Conservation (phyloP, 176 grass and related monocot species). For the Phyllostachys edulis region DNA sequence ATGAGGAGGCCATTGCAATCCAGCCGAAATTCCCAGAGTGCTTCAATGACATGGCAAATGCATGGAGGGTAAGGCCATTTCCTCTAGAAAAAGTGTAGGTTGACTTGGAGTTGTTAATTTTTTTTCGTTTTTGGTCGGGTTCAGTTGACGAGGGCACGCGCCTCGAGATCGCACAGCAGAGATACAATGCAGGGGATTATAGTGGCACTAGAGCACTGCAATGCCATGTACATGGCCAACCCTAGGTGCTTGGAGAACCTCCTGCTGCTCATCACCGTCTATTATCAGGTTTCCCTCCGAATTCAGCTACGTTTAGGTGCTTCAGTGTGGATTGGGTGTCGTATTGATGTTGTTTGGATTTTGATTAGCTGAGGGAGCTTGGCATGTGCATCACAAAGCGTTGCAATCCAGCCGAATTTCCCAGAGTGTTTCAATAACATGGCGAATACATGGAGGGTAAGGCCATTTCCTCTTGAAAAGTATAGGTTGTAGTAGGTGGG, state of each 20-base stretch:
- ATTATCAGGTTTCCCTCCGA: slow-evolving; percentile 45
- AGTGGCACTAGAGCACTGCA: slow-evolving; percentile 41
- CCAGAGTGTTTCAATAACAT: slow-evolving; percentile 76
- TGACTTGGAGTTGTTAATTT: not conserved
- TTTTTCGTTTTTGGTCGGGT: not conserved
- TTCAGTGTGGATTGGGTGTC: not conserved
- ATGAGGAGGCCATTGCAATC: slow-evolving; percentile 82
- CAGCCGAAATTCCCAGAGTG: no score
- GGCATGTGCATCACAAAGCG: slow-evolving; percentile 61
- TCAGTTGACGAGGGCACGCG: slow-evolving; percentile 33
- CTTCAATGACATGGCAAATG: no score
- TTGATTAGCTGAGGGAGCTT: slow-evolving; percentile 53
- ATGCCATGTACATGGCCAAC: slow-evolving; percentile 36
- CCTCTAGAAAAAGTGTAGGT: no score
- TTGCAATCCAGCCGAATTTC: slow-evolving; percentile 60
- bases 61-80: no score
- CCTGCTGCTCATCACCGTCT: slow-evolving; percentile 39
- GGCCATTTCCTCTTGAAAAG: not conserved
- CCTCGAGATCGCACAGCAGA: slow-evolving; percentile 33
- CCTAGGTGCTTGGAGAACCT: slow-evolving; percentile 43
- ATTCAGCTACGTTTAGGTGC: not conserved
- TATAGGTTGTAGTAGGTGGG: not conserved
- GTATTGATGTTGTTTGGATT: not conserved
- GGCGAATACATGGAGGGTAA: slow-evolving; percentile 83
- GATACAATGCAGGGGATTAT: slow-evolving; percentile 43